Conservation (phyloP, 768 basidiomycete genomes). For the Phlebiopsis flavidoalba region DNA sequence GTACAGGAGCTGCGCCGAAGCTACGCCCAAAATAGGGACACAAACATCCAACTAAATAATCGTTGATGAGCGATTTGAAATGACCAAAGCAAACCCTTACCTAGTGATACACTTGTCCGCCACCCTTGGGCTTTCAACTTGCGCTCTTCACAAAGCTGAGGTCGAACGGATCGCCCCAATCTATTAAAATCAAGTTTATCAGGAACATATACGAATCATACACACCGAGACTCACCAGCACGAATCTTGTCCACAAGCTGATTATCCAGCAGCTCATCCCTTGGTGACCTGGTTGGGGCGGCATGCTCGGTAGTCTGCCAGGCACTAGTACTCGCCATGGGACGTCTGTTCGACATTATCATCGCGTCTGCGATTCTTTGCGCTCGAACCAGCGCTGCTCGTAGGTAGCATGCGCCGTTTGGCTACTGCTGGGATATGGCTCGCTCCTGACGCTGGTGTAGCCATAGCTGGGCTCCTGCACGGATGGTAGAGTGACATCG, state of each 20-base stretch:
- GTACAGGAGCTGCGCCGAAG: too few species aligned
- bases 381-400: conserved; percentile 5
- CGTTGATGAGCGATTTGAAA: not conserved
- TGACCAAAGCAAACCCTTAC: not conserved
- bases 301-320: conserved; percentile 4
- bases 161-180: conserved; percentile 28
- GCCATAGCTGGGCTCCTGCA: not conserved
- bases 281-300: conserved; percentile 1
- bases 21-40: too few species aligned
- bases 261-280: conserved; percentile 21
- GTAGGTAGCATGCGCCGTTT: conserved; percentile 9
- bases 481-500: not conserved
- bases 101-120: not conserved
- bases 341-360: conserved; percentile 1
- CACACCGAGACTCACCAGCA: conserved; percentile 10
- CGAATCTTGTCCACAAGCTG: conserved; percentile 17
- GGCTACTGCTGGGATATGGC: not conserved
- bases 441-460: not conserved
- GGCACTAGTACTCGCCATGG: not conserved
- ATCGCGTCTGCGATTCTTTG: conserved; percentile 20
- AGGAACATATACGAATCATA: not conserved
- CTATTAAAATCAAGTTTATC: conserved; percentile 7
- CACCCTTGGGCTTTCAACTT: not conserved
- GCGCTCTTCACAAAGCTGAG: conserved; percentile 20
- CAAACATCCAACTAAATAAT: too few species aligned